Base-by-base conservation (phyloP, 2,329 filamentous ascomycete species). In the Hypomyces perniciosus region DNA sequence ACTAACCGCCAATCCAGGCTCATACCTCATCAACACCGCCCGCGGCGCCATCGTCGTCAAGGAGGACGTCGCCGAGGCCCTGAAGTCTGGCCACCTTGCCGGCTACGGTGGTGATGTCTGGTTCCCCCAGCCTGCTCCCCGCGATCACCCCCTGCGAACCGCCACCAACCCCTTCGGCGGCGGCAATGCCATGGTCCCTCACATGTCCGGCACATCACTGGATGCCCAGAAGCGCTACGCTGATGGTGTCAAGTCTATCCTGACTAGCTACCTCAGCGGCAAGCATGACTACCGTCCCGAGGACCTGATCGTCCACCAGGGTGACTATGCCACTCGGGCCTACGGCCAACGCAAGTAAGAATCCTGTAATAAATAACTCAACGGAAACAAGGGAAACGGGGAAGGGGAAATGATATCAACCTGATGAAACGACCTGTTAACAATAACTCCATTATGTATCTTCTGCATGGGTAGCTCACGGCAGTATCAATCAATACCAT, bases 41-140 rank as follows among this genome's bases (percentile, higher is more conserved):
- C 93, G 93, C 71, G 93, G 93, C 65, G 93, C 93, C 72, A 99
- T 99, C 68, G 91, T 99, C 63, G 92, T 97, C 76, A 97, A 97
- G 84, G 92, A 97, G 76, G 93, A 97, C 62, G 93, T 99, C 51
- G 93, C 93, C 57, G 91, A 86, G 29, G 93, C 93, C 45, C 83
- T 99, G 70, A 90, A 92, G 79, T 82, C 79, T 33, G 93, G 93
- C 65, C 91, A 97, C 72, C 87, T 95, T 66, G 85, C 87, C 65
- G 89, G 89, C 60, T 95, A 95, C 76, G 89, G 82, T 58, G 88
- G 88, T 65, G 88, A 93, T 61, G 88, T 93, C 65, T 97, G 92
- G 92, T 95, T 90, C 89, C 91, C 91, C 57, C 93, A 99, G 80
- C 93, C 93, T 62, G 93, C 93, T 26, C 91, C 91, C 66, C 81